Percentiles rank a stretch among this genome's conserved stretches.
Conservation (phyloP, 2,329 filamentous ascomycete species). For the Colletotrichum viniferum region DNA sequence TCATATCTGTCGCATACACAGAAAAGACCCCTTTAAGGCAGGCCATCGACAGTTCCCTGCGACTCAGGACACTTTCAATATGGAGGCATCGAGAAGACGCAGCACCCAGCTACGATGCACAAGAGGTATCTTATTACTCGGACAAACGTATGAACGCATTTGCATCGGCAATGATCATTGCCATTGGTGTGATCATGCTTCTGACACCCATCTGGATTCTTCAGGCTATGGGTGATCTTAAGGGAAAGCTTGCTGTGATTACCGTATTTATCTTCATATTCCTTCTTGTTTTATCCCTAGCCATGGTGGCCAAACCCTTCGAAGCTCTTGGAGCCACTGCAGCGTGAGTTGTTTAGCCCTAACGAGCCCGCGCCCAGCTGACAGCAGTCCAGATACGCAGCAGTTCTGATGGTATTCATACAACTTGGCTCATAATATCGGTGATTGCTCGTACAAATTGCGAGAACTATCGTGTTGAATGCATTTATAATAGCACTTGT, state of each 20-base stretch:
- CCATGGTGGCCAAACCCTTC: background rate
- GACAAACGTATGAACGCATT: background rate
- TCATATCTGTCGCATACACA: background rate
- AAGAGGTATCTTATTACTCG: background rate
- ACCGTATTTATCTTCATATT: background rate
- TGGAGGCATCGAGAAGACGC: background rate
- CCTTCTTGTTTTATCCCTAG: background rate
- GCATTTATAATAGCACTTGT: background rate
- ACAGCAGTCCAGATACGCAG: background rate
- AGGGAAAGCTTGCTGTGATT: background rate
- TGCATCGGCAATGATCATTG: background rate
- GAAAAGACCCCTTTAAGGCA: background rate
- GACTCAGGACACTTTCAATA: background rate
- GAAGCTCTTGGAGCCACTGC: background rate
- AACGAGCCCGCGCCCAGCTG: background rate
- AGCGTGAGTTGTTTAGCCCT: background rate
- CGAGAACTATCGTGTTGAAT: rapidly evolving
- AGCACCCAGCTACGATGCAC: background rate
- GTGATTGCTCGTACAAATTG: background rate
- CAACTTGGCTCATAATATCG: background rate
- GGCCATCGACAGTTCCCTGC: background rate
- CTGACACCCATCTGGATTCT: background rate
- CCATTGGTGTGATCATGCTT: background rate
- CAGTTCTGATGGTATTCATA: background rate
- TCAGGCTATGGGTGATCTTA: background rate